These are phyloP conservation scores for Lactarius hengduanensis DNA, from an alignment of 768 basidiomycete species.

Conservation along the genomic window DNA sequence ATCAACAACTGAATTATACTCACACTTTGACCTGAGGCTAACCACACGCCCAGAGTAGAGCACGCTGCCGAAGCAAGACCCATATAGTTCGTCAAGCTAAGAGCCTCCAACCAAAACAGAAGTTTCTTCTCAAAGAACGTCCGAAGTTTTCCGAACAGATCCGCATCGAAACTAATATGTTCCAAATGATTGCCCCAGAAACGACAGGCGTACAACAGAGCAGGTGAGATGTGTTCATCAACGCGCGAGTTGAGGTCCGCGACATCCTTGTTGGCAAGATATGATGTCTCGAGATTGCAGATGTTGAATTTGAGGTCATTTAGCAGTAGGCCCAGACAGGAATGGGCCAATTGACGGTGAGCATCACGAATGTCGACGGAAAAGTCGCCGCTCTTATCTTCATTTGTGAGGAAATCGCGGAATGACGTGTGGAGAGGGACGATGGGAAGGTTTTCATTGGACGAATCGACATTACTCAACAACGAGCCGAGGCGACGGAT, in stretches of 20 bases:
- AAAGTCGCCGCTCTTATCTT: background rate
- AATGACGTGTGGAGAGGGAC: background rate
- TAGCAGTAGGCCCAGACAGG: background rate
- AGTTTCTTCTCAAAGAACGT: background rate
- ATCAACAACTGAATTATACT: background rate
- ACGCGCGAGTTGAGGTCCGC: background rate
- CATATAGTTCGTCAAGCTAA: background rate
- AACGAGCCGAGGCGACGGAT: background rate
- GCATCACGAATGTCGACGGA: background rate
- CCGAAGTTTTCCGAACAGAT: background rate
- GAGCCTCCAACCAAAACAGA: background rate
- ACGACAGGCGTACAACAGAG: conserved; percentile 3
- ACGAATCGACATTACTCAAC: background rate
- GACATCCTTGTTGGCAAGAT: background rate
- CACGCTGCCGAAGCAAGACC: background rate
- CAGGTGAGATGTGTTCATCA: background rate
- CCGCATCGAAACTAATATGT: background rate
- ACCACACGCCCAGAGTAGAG: background rate
- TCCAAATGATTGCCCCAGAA: conserved; percentile 4
- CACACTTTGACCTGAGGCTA: background rate
- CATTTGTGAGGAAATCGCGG: conserved; percentile 1
- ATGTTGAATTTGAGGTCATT: conserved; percentile 4
- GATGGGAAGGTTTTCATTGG: background rate
- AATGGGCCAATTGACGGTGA: background rate
- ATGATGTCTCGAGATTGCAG: conserved; percentile 4